Conservation (phyloP, 2,329 filamentous ascomycete genomes). For the Blumeriella jaapii region DNA sequence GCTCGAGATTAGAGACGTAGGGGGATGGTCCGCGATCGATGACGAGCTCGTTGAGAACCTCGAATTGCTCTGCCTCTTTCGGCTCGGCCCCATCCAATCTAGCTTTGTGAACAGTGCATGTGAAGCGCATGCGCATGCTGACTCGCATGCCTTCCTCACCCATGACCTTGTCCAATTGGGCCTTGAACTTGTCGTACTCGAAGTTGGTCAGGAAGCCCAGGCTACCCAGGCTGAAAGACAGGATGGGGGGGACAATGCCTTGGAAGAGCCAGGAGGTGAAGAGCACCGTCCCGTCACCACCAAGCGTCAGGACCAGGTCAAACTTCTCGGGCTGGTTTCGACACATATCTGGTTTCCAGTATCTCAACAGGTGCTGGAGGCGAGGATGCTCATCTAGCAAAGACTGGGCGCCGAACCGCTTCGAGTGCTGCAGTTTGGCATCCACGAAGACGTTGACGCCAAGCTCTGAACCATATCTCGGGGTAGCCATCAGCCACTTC, state of each 20-base stretch:
- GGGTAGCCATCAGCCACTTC: slow-evolving; percentile 77
- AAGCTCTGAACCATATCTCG: slow-evolving; percentile 78
- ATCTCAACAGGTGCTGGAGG: slow-evolving; percentile 76
- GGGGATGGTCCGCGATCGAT: slow-evolving; percentile 94
- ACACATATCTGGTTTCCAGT: slow-evolving; percentile 95
- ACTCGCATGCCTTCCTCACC: slow-evolving; percentile 92
- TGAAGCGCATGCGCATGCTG: slow-evolving; percentile 97
- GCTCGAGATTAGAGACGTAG: slow-evolving; percentile 91
- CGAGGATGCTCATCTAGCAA: slow-evolving; percentile 63
- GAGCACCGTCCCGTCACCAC: slow-evolving; percentile 76
- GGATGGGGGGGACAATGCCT: slow-evolving; percentile 71
- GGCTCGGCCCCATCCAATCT: slow-evolving; percentile 48
- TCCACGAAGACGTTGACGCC: slow-evolving; percentile 98
- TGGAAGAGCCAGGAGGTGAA: slow-evolving; percentile 92
- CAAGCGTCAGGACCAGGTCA: slow-evolving; percentile 81
- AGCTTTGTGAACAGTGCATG: slow-evolving; percentile 86
- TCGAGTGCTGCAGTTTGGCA: slow-evolving; percentile 78
- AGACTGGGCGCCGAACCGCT: slow-evolving; percentile 69
- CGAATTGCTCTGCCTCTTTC: slow-evolving; percentile 89
- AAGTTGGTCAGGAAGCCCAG: slow-evolving; percentile 85
- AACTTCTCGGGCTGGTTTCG: slow-evolving; percentile 91
- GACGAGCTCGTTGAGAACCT: slow-evolving; percentile 96
- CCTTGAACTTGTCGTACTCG: slow-evolving; percentile 77
- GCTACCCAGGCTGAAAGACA: slow-evolving; percentile 75
- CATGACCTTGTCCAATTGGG: slow-evolving; percentile 82